Conservation (phyloP, 192 early-diverging fungal genomes). For the Coemansia sp. region DNA sequence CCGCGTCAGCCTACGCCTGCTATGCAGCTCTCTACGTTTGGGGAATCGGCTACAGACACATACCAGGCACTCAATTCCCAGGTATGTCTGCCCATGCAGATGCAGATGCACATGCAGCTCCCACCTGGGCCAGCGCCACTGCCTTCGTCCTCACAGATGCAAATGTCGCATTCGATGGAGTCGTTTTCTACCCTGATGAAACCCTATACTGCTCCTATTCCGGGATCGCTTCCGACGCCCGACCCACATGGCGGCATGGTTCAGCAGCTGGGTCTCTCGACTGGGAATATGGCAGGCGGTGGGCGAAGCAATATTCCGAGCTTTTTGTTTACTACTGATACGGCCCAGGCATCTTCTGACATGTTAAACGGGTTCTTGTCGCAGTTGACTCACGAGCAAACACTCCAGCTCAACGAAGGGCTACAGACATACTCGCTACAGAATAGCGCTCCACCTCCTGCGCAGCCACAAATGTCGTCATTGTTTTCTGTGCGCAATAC, state of each 20-base stretch:
- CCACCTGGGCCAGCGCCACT: constrained; percentile 14
- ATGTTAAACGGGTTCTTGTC: constrained; percentile 51
- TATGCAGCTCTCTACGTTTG: constrained; percentile 6
- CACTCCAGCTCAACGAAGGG: constrained; percentile 45
- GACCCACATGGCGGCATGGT: constrained; percentile 11
- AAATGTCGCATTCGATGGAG: constrained; percentile 13
- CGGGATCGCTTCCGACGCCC: not conserved
- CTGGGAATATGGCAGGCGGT: not conserved
- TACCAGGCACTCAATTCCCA: constrained; percentile 27
- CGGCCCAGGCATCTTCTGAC: constrained; percentile 49
- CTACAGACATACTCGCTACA: constrained; percentile 47
- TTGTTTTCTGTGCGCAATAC: not conserved
- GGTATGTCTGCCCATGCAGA: constrained; percentile 38
- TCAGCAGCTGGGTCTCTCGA: not conserved
- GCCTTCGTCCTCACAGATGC: constrained; percentile 7
- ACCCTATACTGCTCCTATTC: constrained; percentile 23
- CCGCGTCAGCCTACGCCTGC: constrained; percentile 24
- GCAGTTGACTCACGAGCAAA: constrained; percentile 51
- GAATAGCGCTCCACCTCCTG: not conserved
- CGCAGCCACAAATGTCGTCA: not conserved
- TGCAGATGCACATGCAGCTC: constrained; percentile 52
- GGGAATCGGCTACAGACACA: constrained; percentile 28
- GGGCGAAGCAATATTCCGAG: constrained; percentile 10
- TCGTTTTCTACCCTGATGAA: constrained; percentile 34
- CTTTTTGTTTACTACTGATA: constrained; percentile 42